Evolutionary conservation across 805 yeast species (phyloP).

Genomic region (Komagataella pastoris): DNA sequence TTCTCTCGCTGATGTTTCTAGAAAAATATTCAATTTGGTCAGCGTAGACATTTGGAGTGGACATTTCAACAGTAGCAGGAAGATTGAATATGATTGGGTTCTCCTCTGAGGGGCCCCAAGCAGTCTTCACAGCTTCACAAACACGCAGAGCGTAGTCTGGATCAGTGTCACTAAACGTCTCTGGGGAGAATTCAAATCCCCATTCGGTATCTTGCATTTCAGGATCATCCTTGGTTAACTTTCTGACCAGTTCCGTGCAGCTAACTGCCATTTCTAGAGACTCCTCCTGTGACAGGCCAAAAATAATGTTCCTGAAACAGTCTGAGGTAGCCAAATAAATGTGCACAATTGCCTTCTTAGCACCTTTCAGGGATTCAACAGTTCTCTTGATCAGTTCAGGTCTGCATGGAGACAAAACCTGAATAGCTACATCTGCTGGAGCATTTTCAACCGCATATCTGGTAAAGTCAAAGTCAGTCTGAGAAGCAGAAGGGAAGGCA

Average conservation of each 20-base stretch:
- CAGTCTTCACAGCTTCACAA: conserved; percentile 68
- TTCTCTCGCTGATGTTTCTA: conserved; percentile 55
- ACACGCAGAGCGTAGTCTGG: conserved; percentile 61
- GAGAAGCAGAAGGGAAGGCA: conserved; percentile 71
- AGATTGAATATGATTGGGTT: conserved; percentile 66
- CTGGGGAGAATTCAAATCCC: conserved; percentile 70
- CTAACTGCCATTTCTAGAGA: conserved; percentile 59
- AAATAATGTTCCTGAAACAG: conserved; percentile 62
- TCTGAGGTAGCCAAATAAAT: conserved; percentile 69
- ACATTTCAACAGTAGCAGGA: conserved; percentile 74
- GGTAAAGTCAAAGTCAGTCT: conserved; percentile 73
- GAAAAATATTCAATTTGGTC: conserved; percentile 71
- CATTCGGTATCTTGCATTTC: conserved; percentile 46
- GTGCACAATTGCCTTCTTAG: conserved; percentile 60
- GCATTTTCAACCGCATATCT: conserved; percentile 68
- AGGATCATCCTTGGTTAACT: conserved; percentile 68
- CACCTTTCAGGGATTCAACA: conserved; percentile 60
- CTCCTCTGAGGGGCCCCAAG: conserved; percentile 69
- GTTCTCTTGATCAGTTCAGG: conserved; percentile 64
- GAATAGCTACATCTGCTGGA: conserved; percentile 63
- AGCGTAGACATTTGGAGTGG: conserved; percentile 65
- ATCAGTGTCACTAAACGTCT: conserved; percentile 65
- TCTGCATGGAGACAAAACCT: conserved; percentile 66
- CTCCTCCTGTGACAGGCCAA: conserved; percentile 56
- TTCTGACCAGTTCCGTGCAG: conserved; percentile 53